These are phyloP conservation scores for Endocalyx cinctus DNA, from an alignment of 2,329 filamentous ascomycete species.

Conservation along the genomic window DNA sequence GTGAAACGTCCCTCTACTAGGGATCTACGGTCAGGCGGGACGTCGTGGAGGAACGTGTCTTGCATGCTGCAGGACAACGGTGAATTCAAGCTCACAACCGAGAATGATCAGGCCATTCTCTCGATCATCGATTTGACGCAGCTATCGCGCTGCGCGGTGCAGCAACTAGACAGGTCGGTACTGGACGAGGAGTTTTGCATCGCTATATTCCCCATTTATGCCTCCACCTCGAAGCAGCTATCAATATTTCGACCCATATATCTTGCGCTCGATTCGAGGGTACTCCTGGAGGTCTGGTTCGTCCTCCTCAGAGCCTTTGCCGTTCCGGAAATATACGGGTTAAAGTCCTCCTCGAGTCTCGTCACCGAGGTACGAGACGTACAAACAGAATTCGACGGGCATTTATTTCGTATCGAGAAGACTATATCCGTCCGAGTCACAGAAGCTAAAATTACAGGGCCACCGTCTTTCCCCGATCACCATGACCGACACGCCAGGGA, in stretches of 20 bases:
- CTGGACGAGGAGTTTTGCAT: conserved; percentile 91
- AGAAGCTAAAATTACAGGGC: conserved; percentile 55
- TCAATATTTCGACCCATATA: conserved; percentile 85
- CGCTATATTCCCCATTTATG: conserved; percentile 91
- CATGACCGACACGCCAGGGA: conserved; percentile 32
- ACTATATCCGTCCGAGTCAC: conserved; percentile 54
- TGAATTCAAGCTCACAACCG: conserved; percentile 84
- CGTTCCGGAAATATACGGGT: conserved; percentile 81
- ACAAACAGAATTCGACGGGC: conserved; percentile 36
- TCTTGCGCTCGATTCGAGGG: conserved; percentile 76
- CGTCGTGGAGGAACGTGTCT: conserved; percentile 80
- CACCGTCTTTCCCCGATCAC: conserved; percentile 19
- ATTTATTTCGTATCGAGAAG: conserved; percentile 60
- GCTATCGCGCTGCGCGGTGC: conserved; percentile 82
- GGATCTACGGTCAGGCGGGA: conserved; percentile 48
- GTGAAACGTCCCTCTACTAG: conserved; percentile 54
- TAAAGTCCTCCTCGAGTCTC: conserved; percentile 41
- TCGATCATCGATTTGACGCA: conserved; percentile 84
- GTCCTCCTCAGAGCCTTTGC: conserved; percentile 87
- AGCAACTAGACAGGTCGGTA: conserved; percentile 84
- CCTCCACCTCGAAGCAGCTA: conserved; percentile 65
- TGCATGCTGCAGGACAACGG: conserved; percentile 94
- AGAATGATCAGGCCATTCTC: conserved; percentile 75
- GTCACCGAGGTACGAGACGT: conserved; percentile 39
- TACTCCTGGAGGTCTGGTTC: conserved; percentile 97